Evolutionary conservation across 352 stramenopile genomes (phyloP).

Genomic region (Elongisporangium senticosum): DNA sequence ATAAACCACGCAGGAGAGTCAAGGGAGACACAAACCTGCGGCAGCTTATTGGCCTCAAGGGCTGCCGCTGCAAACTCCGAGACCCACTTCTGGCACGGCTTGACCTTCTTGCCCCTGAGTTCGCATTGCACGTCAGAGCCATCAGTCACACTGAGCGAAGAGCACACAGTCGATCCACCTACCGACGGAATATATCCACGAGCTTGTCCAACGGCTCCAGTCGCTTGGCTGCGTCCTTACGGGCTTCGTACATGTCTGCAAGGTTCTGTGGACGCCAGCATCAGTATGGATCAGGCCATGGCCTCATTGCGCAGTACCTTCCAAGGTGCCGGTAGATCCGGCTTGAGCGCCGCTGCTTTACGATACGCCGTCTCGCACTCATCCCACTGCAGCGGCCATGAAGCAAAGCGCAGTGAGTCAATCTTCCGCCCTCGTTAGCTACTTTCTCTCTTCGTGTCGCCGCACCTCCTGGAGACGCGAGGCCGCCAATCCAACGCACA

Average conservation of each 20-base stretch:
- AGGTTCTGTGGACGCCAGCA: constrained; percentile 42
- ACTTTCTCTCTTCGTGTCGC: not conserved
- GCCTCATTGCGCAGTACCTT: constrained; percentile 44
- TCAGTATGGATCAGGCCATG: not conserved
- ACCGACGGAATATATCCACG: constrained; percentile 63
- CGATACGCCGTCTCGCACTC: constrained; percentile 65
- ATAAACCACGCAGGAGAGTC: not conserved
- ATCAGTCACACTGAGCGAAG: constrained; percentile 4
- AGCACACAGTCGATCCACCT: not conserved
- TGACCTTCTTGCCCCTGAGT: constrained; percentile 64
- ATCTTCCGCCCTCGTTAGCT: not conserved
- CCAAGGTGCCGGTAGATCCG: constrained; percentile 67
- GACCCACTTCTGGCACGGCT: constrained; percentile 78
- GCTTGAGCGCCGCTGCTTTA: constrained; percentile 60
- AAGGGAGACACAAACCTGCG: constrained; percentile 19
- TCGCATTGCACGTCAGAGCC: not conserved
- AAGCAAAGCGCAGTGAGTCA: not conserved
- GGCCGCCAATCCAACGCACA: constrained; percentile 74
- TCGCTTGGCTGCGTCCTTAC: constrained; percentile 47
- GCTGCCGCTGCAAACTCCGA: constrained; percentile 54
- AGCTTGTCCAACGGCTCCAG: constrained; percentile 71
- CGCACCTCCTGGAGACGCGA: constrained; percentile 65
- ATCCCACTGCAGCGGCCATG: constrained; percentile 38
- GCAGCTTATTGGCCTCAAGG: constrained; percentile 40
- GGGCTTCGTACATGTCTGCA: constrained; percentile 63